phyloP scores from a whole-genome alignment of 1,284 basidiomycete species.

The Termitomyces sp. region DNA sequence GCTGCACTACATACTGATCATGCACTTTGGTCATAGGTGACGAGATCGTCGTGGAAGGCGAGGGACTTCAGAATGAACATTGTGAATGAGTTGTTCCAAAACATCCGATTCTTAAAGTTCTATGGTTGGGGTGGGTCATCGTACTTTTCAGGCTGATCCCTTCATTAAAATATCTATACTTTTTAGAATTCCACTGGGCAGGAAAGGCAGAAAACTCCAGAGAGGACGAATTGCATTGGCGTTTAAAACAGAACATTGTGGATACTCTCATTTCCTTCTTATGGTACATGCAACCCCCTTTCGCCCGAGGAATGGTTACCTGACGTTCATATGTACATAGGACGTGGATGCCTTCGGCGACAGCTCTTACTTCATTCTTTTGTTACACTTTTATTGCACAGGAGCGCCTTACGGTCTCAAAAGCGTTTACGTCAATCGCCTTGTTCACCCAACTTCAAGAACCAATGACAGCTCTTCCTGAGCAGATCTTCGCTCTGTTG shows the following conservation, averaged over 20 bases:
- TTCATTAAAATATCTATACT: neutral
- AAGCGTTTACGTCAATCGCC: constrained; percentile 64
- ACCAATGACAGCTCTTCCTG: constrained; percentile 59
- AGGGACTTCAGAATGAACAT: constrained; percentile 72
- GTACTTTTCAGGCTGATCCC: neutral
- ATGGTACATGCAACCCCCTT: constrained; percentile 35
- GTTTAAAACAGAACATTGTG: constrained; percentile 58
- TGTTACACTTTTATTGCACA: constrained; percentile 61
- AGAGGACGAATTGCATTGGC: constrained; percentile 56
- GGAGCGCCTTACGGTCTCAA: constrained; percentile 57
- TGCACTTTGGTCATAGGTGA: constrained; percentile 36
- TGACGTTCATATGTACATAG: constrained; percentile 27
- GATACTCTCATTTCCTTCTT: constrained; percentile 57
- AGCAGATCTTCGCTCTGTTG: constrained; percentile 58
- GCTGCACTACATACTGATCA: neutral
- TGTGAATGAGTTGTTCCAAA: constrained; percentile 77
- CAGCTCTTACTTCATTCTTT: constrained; percentile 55
- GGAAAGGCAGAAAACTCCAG: constrained; percentile 43
- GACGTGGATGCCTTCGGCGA: constrained; percentile 70
- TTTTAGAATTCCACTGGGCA: constrained; percentile 50
- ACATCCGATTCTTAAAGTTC: constrained; percentile 66
- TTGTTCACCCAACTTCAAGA: constrained; percentile 61
- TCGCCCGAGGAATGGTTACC: neutral
- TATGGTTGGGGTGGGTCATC: constrained; percentile 61
- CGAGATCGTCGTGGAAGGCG: constrained; percentile 59